Evolutionary conservation across 2,329 filamentous ascomycete genomes (phyloP).

Genomic region (Fusarium continuum): DNA sequence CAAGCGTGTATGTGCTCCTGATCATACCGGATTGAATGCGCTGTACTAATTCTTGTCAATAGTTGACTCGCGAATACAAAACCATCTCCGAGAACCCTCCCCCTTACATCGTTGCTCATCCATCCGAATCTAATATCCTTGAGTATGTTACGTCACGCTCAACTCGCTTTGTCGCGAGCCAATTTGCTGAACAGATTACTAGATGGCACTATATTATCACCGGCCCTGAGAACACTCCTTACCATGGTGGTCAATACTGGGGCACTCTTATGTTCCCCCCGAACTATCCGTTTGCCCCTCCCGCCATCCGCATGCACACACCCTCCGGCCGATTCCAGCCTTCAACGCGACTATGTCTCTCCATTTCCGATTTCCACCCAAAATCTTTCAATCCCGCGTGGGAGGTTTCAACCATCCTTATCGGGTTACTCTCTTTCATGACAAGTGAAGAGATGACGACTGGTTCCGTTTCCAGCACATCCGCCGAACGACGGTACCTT

Average conservation of each 20-base stretch:
- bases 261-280: slow-evolving; percentile 94
- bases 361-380: slow-evolving; percentile 97
- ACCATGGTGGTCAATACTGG: slow-evolving; percentile 97
- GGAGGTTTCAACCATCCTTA: slow-evolving; percentile 96
- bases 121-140: slow-evolving; percentile 89
- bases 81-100: slow-evolving; percentile 77
- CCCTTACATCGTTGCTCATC: slow-evolving; percentile 88
- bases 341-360: slow-evolving; percentile 89
- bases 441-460: slow-evolving; percentile 99
- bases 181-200: slow-evolving; percentile 26
- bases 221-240: slow-evolving; percentile 92
- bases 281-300: slow-evolving; percentile 96
- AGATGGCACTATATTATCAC: slow-evolving; percentile 97
- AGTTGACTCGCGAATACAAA: slow-evolving; percentile 72
- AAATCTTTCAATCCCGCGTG: slow-evolving; percentile 98
- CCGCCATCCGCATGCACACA: slow-evolving; percentile 98
- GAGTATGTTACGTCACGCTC: slow-evolving; percentile 65
- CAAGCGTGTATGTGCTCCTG: slow-evolving; percentile 67
- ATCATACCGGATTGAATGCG: neutral
- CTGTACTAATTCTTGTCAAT: slow-evolving; percentile 36
- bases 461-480: slow-evolving; percentile 80
- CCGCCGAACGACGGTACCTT: slow-evolving; percentile 79
- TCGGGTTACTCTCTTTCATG: slow-evolving; percentile 96
- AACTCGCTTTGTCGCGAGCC: neutral
- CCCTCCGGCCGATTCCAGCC: slow-evolving; percentile 95